A percentile compares a stretch with the other conserved stretches of the same genome.
Evolutionary conservation across 1,139 yeast genomes (phyloP).

Genomic region (Saccharomyces hybrid): DNA sequence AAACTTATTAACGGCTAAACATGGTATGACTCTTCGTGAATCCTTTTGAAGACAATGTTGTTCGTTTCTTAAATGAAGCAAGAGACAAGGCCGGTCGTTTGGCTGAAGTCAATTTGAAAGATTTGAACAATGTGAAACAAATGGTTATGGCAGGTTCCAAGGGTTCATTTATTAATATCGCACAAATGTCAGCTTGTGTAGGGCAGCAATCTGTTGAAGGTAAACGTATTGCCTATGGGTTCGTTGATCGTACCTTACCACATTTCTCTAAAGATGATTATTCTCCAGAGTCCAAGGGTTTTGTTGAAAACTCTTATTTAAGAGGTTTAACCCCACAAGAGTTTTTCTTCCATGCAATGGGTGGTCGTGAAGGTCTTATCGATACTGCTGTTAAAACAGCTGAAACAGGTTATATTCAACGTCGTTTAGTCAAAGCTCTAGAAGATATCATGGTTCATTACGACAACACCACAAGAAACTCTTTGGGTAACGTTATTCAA

Average conservation of each 20-base stretch:
- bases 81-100: slow-evolving; percentile 99
- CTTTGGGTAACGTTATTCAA: slow-evolving; percentile 92
- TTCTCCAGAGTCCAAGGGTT: slow-evolving; percentile 96
- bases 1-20: slow-evolving; percentile 83
- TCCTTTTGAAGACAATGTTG: slow-evolving; percentile 97
- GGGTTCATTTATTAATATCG: slow-evolving; percentile 96
- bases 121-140: slow-evolving; percentile 91
- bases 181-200: slow-evolving; percentile 99
- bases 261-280: slow-evolving; percentile 98
- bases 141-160: slow-evolving; percentile 99
- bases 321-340: slow-evolving; percentile 98
- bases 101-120: slow-evolving; percentile 92
- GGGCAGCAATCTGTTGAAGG: slow-evolving; percentile 99
- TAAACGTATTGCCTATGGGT: slow-evolving; percentile 97
- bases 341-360: slow-evolving; percentile 99
- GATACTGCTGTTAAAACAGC: slow-evolving; percentile 99
- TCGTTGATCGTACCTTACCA: slow-evolving; percentile 90
- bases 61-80: slow-evolving; percentile 91
- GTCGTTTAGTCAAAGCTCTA: slow-evolving; percentile 95
- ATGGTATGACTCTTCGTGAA: slow-evolving; percentile 98
- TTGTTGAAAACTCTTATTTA: slow-evolving; percentile 92
- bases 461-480: slow-evolving; percentile 97
- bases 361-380: slow-evolving; percentile 99
- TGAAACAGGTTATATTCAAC: slow-evolving; percentile 97
- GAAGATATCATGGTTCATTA: slow-evolving; percentile 99